phyloP scores from a whole-genome alignment of 1,284 basidiomycete species.

The Kwoniella shivajii region DNA sequence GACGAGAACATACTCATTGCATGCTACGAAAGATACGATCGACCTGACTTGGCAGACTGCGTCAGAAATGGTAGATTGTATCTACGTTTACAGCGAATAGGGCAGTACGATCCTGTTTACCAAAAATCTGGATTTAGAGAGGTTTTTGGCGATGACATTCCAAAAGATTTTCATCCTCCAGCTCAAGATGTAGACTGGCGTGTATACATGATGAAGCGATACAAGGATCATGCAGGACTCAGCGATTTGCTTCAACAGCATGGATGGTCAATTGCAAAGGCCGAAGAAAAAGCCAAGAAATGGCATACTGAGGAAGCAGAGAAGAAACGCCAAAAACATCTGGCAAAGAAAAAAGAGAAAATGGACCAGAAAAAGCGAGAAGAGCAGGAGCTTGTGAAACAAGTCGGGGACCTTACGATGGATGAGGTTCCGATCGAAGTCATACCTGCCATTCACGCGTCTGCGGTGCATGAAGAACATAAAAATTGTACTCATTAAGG shows the following conservation, averaged over 20 bases:
- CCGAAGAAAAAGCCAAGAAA: neutral
- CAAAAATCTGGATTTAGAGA: neutral
- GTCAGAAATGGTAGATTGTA: constrained; percentile 12
- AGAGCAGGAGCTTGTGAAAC: too few species aligned
- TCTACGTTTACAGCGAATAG: constrained; percentile 4
- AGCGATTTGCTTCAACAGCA: neutral
- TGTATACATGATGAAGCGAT: neutral
- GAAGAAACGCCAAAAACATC: too few species aligned
- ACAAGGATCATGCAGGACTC: neutral
- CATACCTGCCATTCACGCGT: too few species aligned
- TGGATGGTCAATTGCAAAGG: constrained; percentile 4
- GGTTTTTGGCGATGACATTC: neutral
- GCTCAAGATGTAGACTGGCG: constrained; percentile 1
- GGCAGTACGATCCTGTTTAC: neutral
- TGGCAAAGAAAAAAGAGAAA: too few species aligned
- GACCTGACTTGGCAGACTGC: constrained; percentile 17
- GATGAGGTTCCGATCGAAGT: too few species aligned
- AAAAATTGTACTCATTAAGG: too few species aligned
- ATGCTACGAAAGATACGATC: constrained; percentile 1
- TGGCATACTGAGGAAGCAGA: too few species aligned
- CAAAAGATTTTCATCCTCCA: neutral
- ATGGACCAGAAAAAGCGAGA: too few species aligned
- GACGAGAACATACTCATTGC: constrained; percentile 9
- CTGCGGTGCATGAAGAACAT: too few species aligned
- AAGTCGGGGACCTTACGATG: too few species aligned